Evolutionary conservation across 2,329 filamentous ascomycete genomes (phyloP).

Genomic region (Aspergillus eucalypticola): DNA sequence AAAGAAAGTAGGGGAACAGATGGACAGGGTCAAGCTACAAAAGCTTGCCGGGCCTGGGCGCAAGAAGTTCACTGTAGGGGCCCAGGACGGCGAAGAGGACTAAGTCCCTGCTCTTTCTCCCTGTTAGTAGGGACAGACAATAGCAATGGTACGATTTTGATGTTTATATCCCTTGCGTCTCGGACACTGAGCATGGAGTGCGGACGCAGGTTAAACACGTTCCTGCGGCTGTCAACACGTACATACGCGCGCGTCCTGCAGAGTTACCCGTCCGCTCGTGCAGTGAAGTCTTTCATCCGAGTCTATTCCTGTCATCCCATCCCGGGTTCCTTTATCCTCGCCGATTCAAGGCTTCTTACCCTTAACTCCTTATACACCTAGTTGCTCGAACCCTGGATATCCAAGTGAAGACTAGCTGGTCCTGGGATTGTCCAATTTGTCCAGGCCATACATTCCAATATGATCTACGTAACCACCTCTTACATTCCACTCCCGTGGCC

Average conservation of each 20-base stretch:
- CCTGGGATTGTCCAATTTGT: constrained; percentile 9
- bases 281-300: constrained; percentile 20
- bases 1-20: constrained; percentile 87
- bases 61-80: constrained; percentile 83
- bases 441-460: constrained; percentile 36
- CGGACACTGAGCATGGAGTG: constrained; percentile 23
- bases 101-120: constrained; percentile 35
- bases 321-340: constrained; percentile 16
- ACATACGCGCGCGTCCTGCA: constrained; percentile 31
- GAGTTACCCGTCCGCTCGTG: constrained; percentile 29
- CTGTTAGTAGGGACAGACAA: constrained; percentile 33
- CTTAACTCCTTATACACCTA: constrained; percentile 19
- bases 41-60: constrained; percentile 78
- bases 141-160: constrained; percentile 22
- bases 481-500: constrained; percentile 34
- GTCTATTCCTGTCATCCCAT: constrained; percentile 23
- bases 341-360: constrained; percentile 18
- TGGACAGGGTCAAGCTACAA: constrained; percentile 87
- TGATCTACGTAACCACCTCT: constrained; percentile 27
- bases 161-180: constrained; percentile 37
- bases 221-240: constrained; percentile 36
- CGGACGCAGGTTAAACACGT: constrained; percentile 35
- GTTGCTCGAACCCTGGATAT: constrained; percentile 22
- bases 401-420: constrained; percentile 15
- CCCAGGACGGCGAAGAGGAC: constrained; percentile 63